Evolutionary conservation across 2,329 filamentous ascomycete species (phyloP).

Genomic region (Apiospora phragmitis): DNA sequence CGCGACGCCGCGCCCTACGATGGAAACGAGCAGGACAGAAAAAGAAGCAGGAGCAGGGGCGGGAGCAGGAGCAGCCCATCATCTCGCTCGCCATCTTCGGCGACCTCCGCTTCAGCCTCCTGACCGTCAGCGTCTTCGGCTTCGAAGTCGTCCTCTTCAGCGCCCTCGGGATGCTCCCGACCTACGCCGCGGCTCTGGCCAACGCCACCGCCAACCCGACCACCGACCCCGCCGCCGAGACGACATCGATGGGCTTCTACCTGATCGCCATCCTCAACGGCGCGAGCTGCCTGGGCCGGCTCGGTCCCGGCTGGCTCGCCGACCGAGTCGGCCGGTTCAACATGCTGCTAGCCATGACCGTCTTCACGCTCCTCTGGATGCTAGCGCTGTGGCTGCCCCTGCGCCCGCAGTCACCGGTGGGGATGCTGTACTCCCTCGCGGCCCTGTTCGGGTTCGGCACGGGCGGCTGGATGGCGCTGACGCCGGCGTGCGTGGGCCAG

Average conservation of each 20-base stretch:
- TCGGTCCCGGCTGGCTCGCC: slow-evolving; percentile 64
- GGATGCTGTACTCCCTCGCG: slow-evolving; percentile 58
- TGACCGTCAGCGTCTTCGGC: slow-evolving; percentile 42
- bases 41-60: background rate
- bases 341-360: slow-evolving; percentile 59
- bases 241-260: slow-evolving; percentile 10
- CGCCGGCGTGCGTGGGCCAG: slow-evolving; percentile 70
- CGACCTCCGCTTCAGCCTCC: slow-evolving; percentile 40
- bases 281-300: slow-evolving; percentile 64
- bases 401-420: slow-evolving; percentile 36
- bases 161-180: slow-evolving; percentile 46
- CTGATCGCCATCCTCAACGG: slow-evolving; percentile 68
- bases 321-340: slow-evolving; percentile 70
- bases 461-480: slow-evolving; percentile 67
- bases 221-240: background rate
- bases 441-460: slow-evolving; percentile 67
- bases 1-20: slow-evolving; percentile 24
- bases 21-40: background rate
- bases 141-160: slow-evolving; percentile 52
- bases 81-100: slow-evolving; percentile 43
- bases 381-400: slow-evolving; percentile 63
- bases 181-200: no score
- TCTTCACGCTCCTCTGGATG: slow-evolving; percentile 39
- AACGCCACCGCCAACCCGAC: no score
- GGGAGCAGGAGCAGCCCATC: slow-evolving; percentile 11